Percentiles rank a stretch among this genome's conserved stretches.
Evolutionary conservation across 805 yeast genomes (phyloP).

Genomic region (Kodamaea sagamina): DNA sequence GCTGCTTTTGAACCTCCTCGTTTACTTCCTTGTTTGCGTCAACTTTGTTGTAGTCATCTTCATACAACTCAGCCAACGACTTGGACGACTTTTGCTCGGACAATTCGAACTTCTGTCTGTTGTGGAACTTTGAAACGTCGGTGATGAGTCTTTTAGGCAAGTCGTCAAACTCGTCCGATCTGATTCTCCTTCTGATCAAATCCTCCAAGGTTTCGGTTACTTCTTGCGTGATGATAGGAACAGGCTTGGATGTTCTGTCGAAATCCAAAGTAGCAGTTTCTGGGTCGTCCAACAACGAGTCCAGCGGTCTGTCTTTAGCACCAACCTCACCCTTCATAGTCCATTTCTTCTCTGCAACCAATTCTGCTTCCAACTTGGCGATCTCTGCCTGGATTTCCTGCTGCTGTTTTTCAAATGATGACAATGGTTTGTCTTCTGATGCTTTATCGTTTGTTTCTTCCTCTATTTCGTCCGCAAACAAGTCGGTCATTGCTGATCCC

Average conservation of each 20-base stretch:
- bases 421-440: conserved; percentile 37
- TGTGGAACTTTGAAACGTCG: conserved; percentile 59
- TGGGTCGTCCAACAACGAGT: conserved; percentile 74
- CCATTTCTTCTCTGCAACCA: conserved; percentile 91
- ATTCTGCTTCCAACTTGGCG: conserved; percentile 75
- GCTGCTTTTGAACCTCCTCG: conserved; percentile 70
- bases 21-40: conserved; percentile 48
- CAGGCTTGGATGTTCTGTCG: conserved; percentile 93
- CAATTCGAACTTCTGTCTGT: conserved; percentile 56
- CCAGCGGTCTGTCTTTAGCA: conserved; percentile 78
- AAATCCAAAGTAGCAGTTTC: conserved; percentile 66
- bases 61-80: conserved; percentile 89
- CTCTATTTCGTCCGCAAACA: conserved; percentile 48
- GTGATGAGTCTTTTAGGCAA: conserved; percentile 70
- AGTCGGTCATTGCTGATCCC: conserved; percentile 61
- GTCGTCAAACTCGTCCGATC: conserved; percentile 78
- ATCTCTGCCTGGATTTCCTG: conserved; percentile 74
- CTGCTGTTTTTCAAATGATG: conserved; percentile 85
- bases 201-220: conserved; percentile 87
- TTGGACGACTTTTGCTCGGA: conserved; percentile 82
- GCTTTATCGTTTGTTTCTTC: conserved; percentile 36
- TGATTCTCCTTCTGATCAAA: conserved; percentile 79
- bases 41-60: conserved; percentile 70
- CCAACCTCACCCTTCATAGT: conserved; percentile 90
- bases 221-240: conserved; percentile 90